These are phyloP conservation scores for Eucalyptus marginata DNA, from an alignment of 345 rosid genomes.

Conservation along the genomic window DNA sequence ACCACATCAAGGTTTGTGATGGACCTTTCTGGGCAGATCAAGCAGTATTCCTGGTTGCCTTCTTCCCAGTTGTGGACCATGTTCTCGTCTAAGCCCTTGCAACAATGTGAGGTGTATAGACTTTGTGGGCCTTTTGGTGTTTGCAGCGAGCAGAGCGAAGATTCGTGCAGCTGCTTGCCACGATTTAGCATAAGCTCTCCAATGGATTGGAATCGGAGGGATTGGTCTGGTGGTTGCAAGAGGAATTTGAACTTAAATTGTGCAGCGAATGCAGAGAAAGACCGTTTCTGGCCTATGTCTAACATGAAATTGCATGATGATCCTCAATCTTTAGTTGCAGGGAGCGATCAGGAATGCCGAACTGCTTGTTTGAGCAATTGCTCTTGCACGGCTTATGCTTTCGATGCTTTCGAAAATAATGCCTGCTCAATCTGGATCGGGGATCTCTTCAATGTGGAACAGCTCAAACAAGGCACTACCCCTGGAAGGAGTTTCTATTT, in stretches of 20 bases:
- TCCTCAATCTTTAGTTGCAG: too few species aligned
- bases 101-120: constrained; percentile 51
- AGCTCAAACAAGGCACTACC: too few species aligned
- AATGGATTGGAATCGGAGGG: constrained; percentile 36
- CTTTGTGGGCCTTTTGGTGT: constrained; percentile 60
- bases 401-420: too few species aligned
- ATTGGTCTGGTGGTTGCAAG: constrained; percentile 51
- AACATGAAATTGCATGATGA: too few species aligned
- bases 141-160: constrained; percentile 17
- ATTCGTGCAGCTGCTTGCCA: not conserved
- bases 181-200: not conserved
- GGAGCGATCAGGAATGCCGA: too few species aligned
- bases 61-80: constrained; percentile 26
- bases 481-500: too few species aligned
- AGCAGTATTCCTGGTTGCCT: constrained; percentile 26
- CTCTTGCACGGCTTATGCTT: too few species aligned
- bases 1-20: constrained; percentile 36
- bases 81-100: constrained; percentile 54
- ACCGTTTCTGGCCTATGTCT: too few species aligned
- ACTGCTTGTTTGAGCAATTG: too few species aligned
- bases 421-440: too few species aligned
- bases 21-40: constrained; percentile 51
- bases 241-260: constrained; percentile 40
- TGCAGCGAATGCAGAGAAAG: not conserved
- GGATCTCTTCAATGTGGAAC: too few species aligned